phyloP scores from a whole-genome alignment of 2,329 filamentous ascomycete genomes.

The Aureobasidium lini region DNA sequence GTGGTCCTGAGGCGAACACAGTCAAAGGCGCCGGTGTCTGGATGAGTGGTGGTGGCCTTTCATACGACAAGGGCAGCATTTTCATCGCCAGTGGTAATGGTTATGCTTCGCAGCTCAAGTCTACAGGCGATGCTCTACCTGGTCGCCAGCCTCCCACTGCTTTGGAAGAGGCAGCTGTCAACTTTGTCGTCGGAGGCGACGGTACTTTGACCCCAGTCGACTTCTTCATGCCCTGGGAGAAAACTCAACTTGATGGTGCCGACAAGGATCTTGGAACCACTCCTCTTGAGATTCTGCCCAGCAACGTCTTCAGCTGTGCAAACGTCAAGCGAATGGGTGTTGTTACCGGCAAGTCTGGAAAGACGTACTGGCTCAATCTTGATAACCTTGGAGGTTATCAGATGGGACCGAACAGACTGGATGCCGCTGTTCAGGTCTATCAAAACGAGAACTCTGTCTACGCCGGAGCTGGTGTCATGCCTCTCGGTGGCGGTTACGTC shows the following conservation, averaged over 20 bases:
- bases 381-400: slow-evolving; percentile 45
- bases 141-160: slow-evolving; percentile 39
- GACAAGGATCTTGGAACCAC: slow-evolving; percentile 44
- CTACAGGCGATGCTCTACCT: slow-evolving; percentile 33
- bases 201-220: slow-evolving; percentile 39
- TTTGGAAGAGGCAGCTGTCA: slow-evolving; percentile 44
- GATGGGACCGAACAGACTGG: slow-evolving; percentile 36
- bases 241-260: slow-evolving; percentile 42
- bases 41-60: slow-evolving; percentile 44
- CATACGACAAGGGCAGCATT: slow-evolving; percentile 41
- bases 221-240: slow-evolving; percentile 47
- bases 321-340: slow-evolving; percentile 41
- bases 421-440: slow-evolving; percentile 38
- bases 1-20: slow-evolving; percentile 32
- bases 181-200: slow-evolving; percentile 40
- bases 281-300: slow-evolving; percentile 38
- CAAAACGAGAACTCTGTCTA: slow-evolving; percentile 45
- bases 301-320: slow-evolving; percentile 36
- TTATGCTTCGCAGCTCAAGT: slow-evolving; percentile 38
- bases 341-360: slow-evolving; percentile 44
- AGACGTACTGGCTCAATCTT: slow-evolving; percentile 43
- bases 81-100: slow-evolving; percentile 45
- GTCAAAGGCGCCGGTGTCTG: slow-evolving; percentile 39
- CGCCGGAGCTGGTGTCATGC: slow-evolving; percentile 41
- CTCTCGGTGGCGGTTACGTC: slow-evolving; percentile 41